These are phyloP conservation scores for Coffea humblotiana DNA, from an alignment of 305 asterid species.

Conservation along the genomic window DNA sequence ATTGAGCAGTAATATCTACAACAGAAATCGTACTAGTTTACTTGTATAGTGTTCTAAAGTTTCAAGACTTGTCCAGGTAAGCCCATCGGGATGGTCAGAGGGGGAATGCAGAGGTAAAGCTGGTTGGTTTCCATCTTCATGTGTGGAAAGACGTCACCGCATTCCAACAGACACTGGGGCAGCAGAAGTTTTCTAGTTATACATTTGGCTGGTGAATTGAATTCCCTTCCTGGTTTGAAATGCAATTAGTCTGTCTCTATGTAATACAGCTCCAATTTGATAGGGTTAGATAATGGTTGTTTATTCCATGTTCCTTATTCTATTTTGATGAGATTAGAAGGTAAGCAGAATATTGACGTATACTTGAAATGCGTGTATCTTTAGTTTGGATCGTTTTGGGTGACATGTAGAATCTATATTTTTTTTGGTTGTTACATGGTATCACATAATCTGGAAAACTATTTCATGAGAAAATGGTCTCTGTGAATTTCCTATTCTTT, in stretches of 20 bases:
- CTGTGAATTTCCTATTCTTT: neutral
- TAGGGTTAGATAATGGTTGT: neutral
- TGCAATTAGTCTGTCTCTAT: neutral
- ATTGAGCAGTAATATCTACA: neutral
- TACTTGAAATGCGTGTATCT: neutral
- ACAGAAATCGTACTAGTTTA: conserved; percentile 6
- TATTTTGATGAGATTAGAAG: neutral
- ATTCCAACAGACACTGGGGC: conserved; percentile 62
- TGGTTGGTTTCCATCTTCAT: conserved; percentile 91
- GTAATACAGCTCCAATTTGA: neutral
- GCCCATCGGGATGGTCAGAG: conserved; percentile 92
- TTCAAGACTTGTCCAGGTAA: conserved; percentile 49
- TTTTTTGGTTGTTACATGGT: too few relatives aligned
- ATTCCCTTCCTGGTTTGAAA: conserved; percentile 2
- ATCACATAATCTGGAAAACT: too few relatives aligned
- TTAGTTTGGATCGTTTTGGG: neutral
- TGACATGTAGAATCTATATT: neutral
- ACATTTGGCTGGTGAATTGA: neutral
- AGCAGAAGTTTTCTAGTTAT: conserved; percentile 50
- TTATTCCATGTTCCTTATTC: neutral
- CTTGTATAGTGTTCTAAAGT: conserved; percentile 2
- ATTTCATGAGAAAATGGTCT: neutral
- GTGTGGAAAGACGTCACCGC: conserved; percentile 81
- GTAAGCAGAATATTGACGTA: neutral
- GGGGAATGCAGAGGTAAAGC: conserved; percentile 93